These are phyloP conservation scores for Tetrapisispora iriomotensis DNA, from an alignment of 805 yeast genomes.

Conservation along the genomic window DNA sequence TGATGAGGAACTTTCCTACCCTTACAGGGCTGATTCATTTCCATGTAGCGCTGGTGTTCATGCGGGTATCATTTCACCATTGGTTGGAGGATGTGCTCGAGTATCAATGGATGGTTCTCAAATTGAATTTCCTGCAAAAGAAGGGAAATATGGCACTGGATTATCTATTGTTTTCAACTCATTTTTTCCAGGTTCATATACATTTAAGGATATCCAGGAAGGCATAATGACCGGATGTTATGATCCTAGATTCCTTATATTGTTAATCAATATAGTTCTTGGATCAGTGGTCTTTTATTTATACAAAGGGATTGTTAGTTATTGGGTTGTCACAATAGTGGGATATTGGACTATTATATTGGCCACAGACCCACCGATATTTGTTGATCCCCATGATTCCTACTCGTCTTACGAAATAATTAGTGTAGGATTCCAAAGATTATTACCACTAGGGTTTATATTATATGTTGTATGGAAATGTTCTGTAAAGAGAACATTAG, in stretches of 20 bases:
- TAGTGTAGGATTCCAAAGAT: constrained; percentile 62
- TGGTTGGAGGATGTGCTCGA: constrained; percentile 70
- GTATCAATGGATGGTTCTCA: constrained; percentile 48
- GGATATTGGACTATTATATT: constrained; percentile 81
- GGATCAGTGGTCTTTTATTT: constrained; percentile 55
- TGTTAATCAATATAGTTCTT: constrained; percentile 47
- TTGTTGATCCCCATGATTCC: constrained; percentile 43
- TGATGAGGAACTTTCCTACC: constrained; percentile 34
- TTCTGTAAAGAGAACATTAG: constrained; percentile 42
- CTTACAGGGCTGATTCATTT: constrained; percentile 81
- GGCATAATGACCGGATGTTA: constrained; percentile 42
- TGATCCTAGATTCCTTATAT: constrained; percentile 56
- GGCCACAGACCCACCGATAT: constrained; percentile 69
- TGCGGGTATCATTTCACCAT: constrained; percentile 66
- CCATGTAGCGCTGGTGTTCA: constrained; percentile 88
- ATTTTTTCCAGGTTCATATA: constrained; percentile 66
- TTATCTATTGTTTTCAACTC: constrained; percentile 47
- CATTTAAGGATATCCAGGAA: constrained; percentile 38
- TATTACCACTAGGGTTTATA: constrained; percentile 66
- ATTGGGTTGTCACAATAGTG: constrained; percentile 49
- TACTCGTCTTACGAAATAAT: constrained; percentile 48
- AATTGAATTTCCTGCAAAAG: constrained; percentile 35
- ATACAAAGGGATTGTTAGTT: constrained; percentile 38
- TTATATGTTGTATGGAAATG: constrained; percentile 59
- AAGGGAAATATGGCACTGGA: constrained; percentile 45